Percentiles rank a stretch among this genome's conserved stretches.
These are phyloP conservation scores for Zymoseptoria crescenta DNA, from an alignment of 2,329 filamentous ascomycete species.

Conservation along the genomic window DNA sequence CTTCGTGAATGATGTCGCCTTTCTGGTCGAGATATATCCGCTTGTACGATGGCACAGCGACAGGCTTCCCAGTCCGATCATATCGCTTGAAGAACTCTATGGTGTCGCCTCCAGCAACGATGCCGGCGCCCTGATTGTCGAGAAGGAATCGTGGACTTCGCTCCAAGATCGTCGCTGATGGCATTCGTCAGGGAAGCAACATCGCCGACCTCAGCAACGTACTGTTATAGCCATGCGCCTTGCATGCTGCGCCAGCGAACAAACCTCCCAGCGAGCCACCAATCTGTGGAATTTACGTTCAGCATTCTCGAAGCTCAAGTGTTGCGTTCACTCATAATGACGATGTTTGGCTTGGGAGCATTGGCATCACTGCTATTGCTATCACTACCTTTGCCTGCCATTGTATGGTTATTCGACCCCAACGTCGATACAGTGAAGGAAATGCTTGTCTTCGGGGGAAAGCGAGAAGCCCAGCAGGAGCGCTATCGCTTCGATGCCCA, in stretches of 20 bases:
- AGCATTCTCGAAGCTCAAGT: neutral
- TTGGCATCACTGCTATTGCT: conserved; percentile 1
- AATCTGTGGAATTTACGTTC: conserved; percentile 11
- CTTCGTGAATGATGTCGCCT: conserved; percentile 21
- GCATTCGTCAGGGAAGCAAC: neutral
- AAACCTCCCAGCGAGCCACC: conserved; percentile 25
- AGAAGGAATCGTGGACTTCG: conserved; percentile 35
- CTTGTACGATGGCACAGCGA: conserved; percentile 22
- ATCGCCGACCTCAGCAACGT: neutral
- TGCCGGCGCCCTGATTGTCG: conserved; percentile 42
- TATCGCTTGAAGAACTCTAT: conserved; percentile 38
- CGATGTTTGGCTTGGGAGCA: conserved; percentile 15
- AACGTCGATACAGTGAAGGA: too few species aligned
- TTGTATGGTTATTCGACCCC: neutral
- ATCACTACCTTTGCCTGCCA: neutral
- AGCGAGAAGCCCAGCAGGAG: too few species aligned
- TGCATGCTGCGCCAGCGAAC: conserved; percentile 22
- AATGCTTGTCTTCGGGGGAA: too few species aligned
- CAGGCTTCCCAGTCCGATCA: conserved; percentile 32
- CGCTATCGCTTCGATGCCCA: neutral
- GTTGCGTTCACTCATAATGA: conserved; percentile 12
- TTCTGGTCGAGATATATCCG: conserved; percentile 22
- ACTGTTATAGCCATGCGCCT: conserved; percentile 24
- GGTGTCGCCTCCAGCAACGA: conserved; percentile 40
- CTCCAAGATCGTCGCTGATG: conserved; percentile 27